phyloP scores from a whole-genome alignment of 2,329 filamentous ascomycete species.

The Westerdykella sp. region DNA sequence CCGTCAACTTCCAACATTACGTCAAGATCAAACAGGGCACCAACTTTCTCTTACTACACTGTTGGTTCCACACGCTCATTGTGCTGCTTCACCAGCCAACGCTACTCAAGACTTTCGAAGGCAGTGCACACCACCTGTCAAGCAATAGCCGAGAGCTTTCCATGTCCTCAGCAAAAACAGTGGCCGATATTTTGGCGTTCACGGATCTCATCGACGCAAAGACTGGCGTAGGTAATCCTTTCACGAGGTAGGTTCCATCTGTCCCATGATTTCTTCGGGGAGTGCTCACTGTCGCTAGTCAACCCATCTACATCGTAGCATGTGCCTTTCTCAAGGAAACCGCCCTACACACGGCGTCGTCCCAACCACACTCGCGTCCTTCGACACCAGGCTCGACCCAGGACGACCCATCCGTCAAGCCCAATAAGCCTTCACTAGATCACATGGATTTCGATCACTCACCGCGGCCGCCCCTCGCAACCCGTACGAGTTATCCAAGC shows the following conservation, averaged over 20 bases:
- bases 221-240: conserved; percentile 81
- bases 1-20: conserved; percentile 78
- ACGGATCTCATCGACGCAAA: conserved; percentile 79
- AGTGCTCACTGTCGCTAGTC: conserved; percentile 44
- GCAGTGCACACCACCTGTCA: conserved; percentile 63
- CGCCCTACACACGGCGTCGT: conserved; percentile 59
- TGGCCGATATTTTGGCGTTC: conserved; percentile 81
- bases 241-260: conserved; percentile 50
- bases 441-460: conserved; percentile 15
- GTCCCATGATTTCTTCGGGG: not conserved
- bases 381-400: conserved; percentile 36
- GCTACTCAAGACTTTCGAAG: conserved; percentile 69
- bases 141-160: conserved; percentile 74
- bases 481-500: conserved; percentile 9
- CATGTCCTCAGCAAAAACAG: conserved; percentile 87
- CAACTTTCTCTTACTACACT: conserved; percentile 79
- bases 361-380: conserved; percentile 57
- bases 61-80: conserved; percentile 84
- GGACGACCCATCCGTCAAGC: conserved; percentile 28
- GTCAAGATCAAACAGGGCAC: conserved; percentile 74
- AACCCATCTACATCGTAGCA: conserved; percentile 86
- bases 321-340: conserved; percentile 85
- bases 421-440: conserved; percentile 28
- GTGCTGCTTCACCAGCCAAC: conserved; percentile 81
- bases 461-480: conserved; percentile 7